These are phyloP conservation scores for Micromonas pusilla DNA, from an alignment of 139 green algal genomes.

Conservation along the genomic window DNA sequence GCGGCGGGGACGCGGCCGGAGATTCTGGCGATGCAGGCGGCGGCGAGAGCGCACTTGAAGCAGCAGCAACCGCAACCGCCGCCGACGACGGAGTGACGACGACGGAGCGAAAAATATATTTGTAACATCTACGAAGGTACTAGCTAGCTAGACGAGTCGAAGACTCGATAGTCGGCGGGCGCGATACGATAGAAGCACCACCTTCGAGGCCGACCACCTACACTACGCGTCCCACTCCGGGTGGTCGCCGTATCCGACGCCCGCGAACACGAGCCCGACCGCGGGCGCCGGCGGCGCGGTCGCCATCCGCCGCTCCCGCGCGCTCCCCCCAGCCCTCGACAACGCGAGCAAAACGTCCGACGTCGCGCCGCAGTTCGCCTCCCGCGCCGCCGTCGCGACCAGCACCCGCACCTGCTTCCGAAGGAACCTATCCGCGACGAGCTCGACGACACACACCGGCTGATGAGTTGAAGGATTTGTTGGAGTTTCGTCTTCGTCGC, in stretches of 20 bases:
- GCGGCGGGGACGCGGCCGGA: no score
- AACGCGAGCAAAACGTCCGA: conserved; percentile 3
- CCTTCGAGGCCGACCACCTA: not conserved
- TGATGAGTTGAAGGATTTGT: not conserved
- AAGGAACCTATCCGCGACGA: conserved; percentile 29
- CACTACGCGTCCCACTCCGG: not conserved
- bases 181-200: no score
- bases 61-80: no score
- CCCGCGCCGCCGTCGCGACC: conserved; percentile 15
- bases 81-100: no score
- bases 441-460: conserved; percentile 17
- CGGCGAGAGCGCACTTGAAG: no score
- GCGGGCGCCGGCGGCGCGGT: not conserved
- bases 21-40: no score
- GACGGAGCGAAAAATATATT: no score
- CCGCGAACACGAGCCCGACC: not conserved
- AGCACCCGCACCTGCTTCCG: conserved; percentile 14
- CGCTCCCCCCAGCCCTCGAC: not conserved
- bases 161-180: no score
- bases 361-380: not conserved
- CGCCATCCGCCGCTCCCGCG: no score
- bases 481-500: not conserved
- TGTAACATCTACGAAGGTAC: no score
- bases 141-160: no score
- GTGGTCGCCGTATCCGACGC: not conserved